Evolutionary conservation across 352 stramenopile species (phyloP).

Genomic region (Phytophthora multivora): DNA sequence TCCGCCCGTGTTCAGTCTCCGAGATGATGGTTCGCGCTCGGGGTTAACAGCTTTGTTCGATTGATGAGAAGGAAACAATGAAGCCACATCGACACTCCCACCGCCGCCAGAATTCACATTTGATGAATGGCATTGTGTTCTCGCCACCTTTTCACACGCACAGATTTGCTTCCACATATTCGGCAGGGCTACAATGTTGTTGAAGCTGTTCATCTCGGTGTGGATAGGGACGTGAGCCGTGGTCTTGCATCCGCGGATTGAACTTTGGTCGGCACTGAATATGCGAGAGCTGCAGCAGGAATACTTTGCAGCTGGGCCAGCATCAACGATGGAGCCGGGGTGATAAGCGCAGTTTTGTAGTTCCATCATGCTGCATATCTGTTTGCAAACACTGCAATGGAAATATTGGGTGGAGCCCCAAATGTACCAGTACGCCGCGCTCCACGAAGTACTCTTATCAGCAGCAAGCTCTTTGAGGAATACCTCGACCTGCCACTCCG

Average conservation of each 20-base stretch:
- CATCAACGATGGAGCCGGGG: conserved; percentile 40
- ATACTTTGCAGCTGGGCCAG: conserved; percentile 50
- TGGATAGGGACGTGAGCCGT: conserved; percentile 40
- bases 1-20: conserved; percentile 1
- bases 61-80: conserved; percentile 26
- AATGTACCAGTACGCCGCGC: conserved; percentile 78
- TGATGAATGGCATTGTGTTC: conserved; percentile 11
- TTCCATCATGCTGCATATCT: conserved; percentile 47
- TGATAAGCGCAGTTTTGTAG: conserved; percentile 55
- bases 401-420: conserved; percentile 74
- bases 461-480: conserved; percentile 49
- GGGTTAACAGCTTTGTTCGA: conserved; percentile 9
- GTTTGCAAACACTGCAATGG: conserved; percentile 52
- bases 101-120: conserved; percentile 11
- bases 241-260: conserved; percentile 46
- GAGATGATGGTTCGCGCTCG: conserved; percentile 19
- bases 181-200: conserved; percentile 32
- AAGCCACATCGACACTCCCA: conserved; percentile 23
- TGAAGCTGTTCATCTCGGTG: conserved; percentile 16
- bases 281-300: conserved; percentile 52
- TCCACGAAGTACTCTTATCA: conserved; percentile 61
- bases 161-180: conserved; percentile 48
- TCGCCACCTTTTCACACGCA: conserved; percentile 26
- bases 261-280: conserved; percentile 57
- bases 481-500: conserved; percentile 48